Base-by-base conservation (phyloP, 768 basidiomycete genomes). In the Mycena crocata region DNA sequence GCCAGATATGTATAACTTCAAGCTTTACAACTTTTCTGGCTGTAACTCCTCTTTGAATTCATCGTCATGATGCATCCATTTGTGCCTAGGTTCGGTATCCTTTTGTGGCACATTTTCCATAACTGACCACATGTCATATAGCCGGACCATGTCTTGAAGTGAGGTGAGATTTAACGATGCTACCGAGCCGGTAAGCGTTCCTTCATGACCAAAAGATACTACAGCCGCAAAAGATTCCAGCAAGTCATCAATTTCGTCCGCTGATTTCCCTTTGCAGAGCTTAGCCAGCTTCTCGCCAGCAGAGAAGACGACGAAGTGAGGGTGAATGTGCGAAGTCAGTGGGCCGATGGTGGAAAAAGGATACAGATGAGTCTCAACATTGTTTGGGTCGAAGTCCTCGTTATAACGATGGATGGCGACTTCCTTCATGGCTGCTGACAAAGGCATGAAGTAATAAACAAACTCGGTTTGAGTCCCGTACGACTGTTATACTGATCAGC, bases 311-410 rank as follows among this genome's bases (percentile, higher is more conserved):
- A 57, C 62, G 13, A 63, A 56, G 32, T 63, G 46, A 26, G 57
- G 62, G 21, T 63, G 62, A 2, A 56, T 2, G 15, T 63, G 62
- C 13, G 62, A 63, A 2, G 21, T 39, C 7, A 62, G 32, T 5
- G 51, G 34, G 5, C 51, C 61, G 23, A 62, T n/a, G 17, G 34
- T 50, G 40, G 24, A 5, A 44, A 62, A 62, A n/a, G 61, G 61
- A 13, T 55, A 19, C 5, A 26, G 26, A 34, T 62, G 61, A 5
- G 30, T 2, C 5, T n/a, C 24, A 3, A 34, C 9, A 2, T n/a
- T 52, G 4, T 0, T 26, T 0, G 51, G 61, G 19, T 54, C 44
- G 24, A 26, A 34, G 12, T 8, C 24, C 1, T 12, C 19, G 6
- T 19, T 17, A 31, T 45, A 54, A 19, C 51, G 61, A 24, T 54